phyloP scores from a whole-genome alignment of 1,284 basidiomycete species.

The Coniferiporia weirii region DNA sequence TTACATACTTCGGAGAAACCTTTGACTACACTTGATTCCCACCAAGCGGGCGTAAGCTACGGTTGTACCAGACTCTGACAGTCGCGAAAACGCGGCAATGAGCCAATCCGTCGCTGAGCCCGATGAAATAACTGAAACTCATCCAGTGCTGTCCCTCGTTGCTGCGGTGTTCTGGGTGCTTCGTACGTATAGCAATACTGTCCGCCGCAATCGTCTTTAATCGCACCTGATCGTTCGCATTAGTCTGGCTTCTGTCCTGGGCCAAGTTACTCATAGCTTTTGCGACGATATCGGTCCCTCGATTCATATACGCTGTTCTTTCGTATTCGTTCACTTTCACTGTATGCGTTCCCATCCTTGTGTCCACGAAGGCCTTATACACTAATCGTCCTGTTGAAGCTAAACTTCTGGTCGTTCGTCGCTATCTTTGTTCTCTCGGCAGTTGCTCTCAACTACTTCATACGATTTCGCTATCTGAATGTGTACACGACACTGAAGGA shows the following conservation, averaged over 20 bases:
- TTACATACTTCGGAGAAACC: no score
- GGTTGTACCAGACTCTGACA: no score
- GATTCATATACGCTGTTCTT: conserved; percentile 69
- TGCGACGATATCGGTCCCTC: conserved; percentile 75
- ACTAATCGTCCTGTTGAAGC: conserved; percentile 34
- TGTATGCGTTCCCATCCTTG: conserved; percentile 35
- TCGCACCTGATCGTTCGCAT: not conserved
- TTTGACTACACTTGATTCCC: no score
- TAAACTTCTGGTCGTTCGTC: conserved; percentile 86
- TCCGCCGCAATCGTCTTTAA: conserved; percentile 13
- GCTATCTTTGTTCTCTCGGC: conserved; percentile 65
- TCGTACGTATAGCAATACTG: conserved; percentile 41
- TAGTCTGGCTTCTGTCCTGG: conserved; percentile 81
- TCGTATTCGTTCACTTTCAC: conserved; percentile 88
- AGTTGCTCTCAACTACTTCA: conserved; percentile 75
- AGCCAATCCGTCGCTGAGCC: not conserved
- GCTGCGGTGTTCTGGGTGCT: conserved; percentile 85
- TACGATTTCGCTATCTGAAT: conserved; percentile 78
- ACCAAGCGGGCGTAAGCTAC: no score
- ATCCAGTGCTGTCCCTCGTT: conserved; percentile 68
- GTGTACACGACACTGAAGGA: conserved; percentile 81
- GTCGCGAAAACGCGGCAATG: not conserved
- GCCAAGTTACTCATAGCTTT: conserved; percentile 67
- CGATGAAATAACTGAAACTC: conserved; percentile 21
- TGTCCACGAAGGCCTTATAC: not conserved